A percentile compares a stretch with the other conserved stretches of the same genome.
Evolutionary conservation across 345 rosid species (phyloP).

Genomic region (Gossypium herbaceum): DNA sequence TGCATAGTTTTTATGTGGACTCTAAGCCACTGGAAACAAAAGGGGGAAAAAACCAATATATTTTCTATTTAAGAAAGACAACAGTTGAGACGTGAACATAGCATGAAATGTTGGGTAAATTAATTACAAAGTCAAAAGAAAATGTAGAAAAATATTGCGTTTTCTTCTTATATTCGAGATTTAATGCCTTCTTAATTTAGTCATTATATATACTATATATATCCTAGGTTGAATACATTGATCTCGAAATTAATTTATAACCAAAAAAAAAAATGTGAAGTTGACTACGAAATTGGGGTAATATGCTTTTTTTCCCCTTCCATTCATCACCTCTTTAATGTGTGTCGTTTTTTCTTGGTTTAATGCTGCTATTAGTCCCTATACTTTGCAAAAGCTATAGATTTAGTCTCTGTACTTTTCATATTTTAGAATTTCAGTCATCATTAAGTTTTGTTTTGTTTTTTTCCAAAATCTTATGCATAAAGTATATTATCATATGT

Average conservation of each 20-base stretch:
- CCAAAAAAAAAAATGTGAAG: too few relatives aligned
- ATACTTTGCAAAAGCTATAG: too few relatives aligned
- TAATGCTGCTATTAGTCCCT: too few relatives aligned
- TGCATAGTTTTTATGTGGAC: neutral
- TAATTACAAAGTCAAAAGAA: neutral
- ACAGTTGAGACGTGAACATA: neutral
- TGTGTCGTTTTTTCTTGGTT: too few relatives aligned
- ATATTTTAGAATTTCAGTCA: too few relatives aligned
- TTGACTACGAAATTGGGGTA: neutral
- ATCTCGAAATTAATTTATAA: neutral
- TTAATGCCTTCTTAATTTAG: neutral
- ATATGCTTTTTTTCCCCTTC: neutral
- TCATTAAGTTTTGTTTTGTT: too few relatives aligned
- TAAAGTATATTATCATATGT: too few relatives aligned
- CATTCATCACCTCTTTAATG: neutral
- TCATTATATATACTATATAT: neutral
- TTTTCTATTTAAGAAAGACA: neutral
- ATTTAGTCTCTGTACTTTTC: too few relatives aligned
- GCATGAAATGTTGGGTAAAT: neutral
- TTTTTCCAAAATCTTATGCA: too few relatives aligned
- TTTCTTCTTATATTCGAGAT: neutral
- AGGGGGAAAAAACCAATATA: neutral
- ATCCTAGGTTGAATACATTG: neutral
- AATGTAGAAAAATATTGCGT: neutral
- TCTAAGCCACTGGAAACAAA: neutral